Conservation (phyloP, 2,329 filamentous ascomycete species). For the Cercospora brassicicola region DNA sequence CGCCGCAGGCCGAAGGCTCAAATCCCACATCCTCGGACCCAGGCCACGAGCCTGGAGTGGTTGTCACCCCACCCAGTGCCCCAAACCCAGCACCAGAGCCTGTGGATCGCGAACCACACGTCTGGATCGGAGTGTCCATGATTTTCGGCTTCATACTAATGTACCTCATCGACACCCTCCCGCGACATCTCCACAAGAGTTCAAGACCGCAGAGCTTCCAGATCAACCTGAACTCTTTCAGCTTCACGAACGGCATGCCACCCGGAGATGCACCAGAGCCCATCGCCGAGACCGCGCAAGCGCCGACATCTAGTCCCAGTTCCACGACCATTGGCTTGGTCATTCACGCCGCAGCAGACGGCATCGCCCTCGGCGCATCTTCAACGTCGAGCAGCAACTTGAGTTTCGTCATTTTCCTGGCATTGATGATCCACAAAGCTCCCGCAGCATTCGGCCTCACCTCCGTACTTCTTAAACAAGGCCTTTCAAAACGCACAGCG, state of each 20-base stretch:
- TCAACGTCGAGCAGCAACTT: constrained; percentile 67
- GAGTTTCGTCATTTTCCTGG: constrained; percentile 88
- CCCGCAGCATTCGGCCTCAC: constrained; percentile 94
- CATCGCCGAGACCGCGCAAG: constrained; percentile 13
- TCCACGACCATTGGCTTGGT: constrained; percentile 82
- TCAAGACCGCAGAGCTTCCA: constrained; percentile 67
- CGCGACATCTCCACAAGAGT: constrained; percentile 63
- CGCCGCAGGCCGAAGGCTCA: constrained; percentile 20
- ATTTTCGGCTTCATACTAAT: constrained; percentile 90
- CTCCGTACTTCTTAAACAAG: constrained; percentile 84
- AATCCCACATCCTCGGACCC: constrained; percentile 19
- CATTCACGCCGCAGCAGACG: constrained; percentile 92
- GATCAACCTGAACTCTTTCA: constrained; percentile 81
- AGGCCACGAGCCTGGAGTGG: constrained; percentile 21
- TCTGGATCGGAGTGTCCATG: constrained; percentile 82
- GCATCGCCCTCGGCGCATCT: constrained; percentile 91
- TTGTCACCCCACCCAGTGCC: not conserved
- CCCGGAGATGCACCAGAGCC: constrained; percentile 24
- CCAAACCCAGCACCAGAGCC: not conserved
- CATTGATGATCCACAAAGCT: constrained; percentile 93
- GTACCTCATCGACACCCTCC: constrained; percentile 90
- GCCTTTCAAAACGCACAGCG: constrained; percentile 80
- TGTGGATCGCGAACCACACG: constrained; percentile 58
- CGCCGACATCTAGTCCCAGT: constrained; percentile 34
- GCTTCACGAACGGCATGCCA: constrained; percentile 38